Evolutionary conservation across 352 stramenopile species (phyloP), one percentile per base, ranked within the genome.

Genomic region (Pythium pyrilobum): DNA sequence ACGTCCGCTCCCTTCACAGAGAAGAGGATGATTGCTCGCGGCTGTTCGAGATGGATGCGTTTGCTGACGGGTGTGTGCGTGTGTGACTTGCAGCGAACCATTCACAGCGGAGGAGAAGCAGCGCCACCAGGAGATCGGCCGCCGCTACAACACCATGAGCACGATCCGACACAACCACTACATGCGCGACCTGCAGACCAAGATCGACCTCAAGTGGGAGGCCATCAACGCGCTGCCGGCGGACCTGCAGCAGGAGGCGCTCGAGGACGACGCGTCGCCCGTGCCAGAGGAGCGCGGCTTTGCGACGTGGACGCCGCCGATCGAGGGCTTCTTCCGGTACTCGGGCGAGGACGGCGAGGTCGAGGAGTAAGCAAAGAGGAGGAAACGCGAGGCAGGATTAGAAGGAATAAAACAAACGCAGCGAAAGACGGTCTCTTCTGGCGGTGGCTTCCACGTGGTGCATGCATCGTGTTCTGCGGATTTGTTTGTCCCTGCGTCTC

Each of bases 161-260:
- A 72, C 67, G 45, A 87, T 92, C 44, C 72, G 74, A 71, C 85
- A 95, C 78, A 95, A 95, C 72, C 74, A 92, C 71, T 62, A 86
- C 31, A 92, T 92, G 82, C 77, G 81, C 47, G 83, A 95, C 69
- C 43, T 96, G 64, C 86, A 93, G 67, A 94, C 75, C 55, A 96
- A 96, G 76, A 94, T 96, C 61, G 85, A 95, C 66, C 71, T 96
- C 36, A 95, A 95, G 68, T 94, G 85, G 83, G 85, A 85, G 24
- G 87, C 87, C 23, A 96, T 96, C 67, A 93, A 93, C 55, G 79
- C 84, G 45, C 68, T 96, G 34, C 87, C 84, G 12, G 69, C 52
- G 16, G 74, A 94, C 43, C 57, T 96, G 49, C 84, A 94, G 68
- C 66, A 68, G 7, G 87, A 95, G 53, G 87, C 87, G 24, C 43